These are phyloP conservation scores for Meripilus lineatus DNA, from an alignment of 1,284 basidiomycete species.

Conservation along the genomic window DNA sequence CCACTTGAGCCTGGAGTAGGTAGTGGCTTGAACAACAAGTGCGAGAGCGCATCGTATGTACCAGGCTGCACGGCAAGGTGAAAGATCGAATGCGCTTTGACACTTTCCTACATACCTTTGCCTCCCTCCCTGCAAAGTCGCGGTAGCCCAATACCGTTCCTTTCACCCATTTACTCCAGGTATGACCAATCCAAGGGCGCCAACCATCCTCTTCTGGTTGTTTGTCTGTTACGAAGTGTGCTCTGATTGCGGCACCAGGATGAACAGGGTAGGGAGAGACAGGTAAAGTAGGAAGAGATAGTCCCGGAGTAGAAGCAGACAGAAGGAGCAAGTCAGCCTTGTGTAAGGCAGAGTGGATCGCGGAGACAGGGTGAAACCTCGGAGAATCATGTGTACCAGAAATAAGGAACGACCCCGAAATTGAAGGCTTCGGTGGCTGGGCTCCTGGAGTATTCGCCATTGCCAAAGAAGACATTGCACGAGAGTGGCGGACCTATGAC, in stretches of 20 bases:
- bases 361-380: slow-evolving; percentile 39
- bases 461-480: slow-evolving; percentile 24
- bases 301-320: slow-evolving; percentile 24
- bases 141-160: slow-evolving; percentile 54
- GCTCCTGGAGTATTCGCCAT: slow-evolving; percentile 14
- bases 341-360: slow-evolving; percentile 53
- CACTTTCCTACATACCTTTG: slow-evolving; percentile 37
- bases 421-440: slow-evolving; percentile 14
- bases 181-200: slow-evolving; percentile 47
- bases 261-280: slow-evolving; percentile 66
- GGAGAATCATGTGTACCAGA: slow-evolving; percentile 21
- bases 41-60: slow-evolving; percentile 63
- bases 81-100: background rate
- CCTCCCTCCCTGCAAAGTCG: slow-evolving; percentile 53
- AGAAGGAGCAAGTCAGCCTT: slow-evolving; percentile 56
- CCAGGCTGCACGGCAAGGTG: slow-evolving; percentile 42
- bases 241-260: slow-evolving; percentile 42
- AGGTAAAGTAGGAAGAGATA: slow-evolving; percentile 44
- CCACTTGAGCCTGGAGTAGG: slow-evolving; percentile 70
- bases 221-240: slow-evolving; percentile 50
- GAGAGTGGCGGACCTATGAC: slow-evolving; percentile 43
- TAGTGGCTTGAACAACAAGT: slow-evolving; percentile 50
- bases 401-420: slow-evolving; percentile 44
- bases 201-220: slow-evolving; percentile 41
- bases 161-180: slow-evolving; percentile 50